These are phyloP conservation scores for Dissophora ornata DNA, from an alignment of 192 early-diverging fungal genomes.

Conservation along the genomic window DNA sequence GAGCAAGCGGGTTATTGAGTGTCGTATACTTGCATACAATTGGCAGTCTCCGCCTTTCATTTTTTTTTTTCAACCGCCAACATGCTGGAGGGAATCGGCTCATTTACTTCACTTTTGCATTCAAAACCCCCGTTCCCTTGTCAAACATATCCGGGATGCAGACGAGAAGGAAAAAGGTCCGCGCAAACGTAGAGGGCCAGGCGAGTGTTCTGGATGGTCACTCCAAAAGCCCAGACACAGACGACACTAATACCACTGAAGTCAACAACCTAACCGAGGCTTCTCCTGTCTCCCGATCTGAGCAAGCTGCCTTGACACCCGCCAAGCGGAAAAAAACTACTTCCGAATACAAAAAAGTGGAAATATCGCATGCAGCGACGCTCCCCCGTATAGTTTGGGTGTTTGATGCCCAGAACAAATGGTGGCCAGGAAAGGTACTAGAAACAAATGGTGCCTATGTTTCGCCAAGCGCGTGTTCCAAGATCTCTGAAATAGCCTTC, in stretches of 20 bases:
- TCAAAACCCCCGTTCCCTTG: not conserved
- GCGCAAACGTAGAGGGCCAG: not conserved
- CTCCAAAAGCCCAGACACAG: too few relatives aligned
- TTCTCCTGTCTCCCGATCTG: too few relatives aligned
- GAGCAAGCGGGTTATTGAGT: too few relatives aligned
- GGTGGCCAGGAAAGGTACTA: constrained; percentile 50
- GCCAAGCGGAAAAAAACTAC: not conserved
- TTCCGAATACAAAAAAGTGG: constrained; percentile 4
- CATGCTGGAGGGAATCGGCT: too few relatives aligned
- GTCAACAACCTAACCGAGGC: too few relatives aligned
- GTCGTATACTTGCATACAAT: too few relatives aligned
- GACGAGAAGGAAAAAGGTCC: constrained; percentile 14
- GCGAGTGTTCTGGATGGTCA: not conserved
- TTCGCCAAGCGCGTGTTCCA: too few relatives aligned
- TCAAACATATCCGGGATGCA: constrained; percentile 2
- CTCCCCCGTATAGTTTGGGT: constrained; percentile 44
- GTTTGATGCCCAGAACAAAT: constrained; percentile 20
- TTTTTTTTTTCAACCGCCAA: too few relatives aligned
- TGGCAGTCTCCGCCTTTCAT: too few relatives aligned
- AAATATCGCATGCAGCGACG: constrained; percentile 23
- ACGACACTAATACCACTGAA: too few relatives aligned
- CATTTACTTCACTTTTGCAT: not conserved
- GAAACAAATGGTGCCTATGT: too few relatives aligned
- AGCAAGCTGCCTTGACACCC: not conserved
- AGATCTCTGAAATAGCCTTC: too few relatives aligned